phyloP scores from a whole-genome alignment of 768 basidiomycete genomes.

The Auriculariales sp. region DNA sequence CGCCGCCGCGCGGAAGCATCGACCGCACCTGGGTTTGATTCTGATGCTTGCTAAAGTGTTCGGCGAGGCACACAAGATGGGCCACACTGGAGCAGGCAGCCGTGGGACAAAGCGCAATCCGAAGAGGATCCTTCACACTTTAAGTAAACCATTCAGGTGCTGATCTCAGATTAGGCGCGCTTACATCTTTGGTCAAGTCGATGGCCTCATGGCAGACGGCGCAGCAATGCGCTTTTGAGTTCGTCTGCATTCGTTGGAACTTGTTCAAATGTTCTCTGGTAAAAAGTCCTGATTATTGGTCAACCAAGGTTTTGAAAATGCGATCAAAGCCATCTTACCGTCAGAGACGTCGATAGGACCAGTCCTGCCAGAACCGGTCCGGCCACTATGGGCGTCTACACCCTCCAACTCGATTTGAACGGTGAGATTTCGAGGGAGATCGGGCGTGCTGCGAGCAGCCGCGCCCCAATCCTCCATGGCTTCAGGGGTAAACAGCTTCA shows the following conservation, averaged over 20 bases:
- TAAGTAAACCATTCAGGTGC: not conserved
- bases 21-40: slow-evolving; percentile 8
- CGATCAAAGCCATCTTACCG: slow-evolving; percentile 20
- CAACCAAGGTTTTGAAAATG: not conserved
- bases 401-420: slow-evolving; percentile 46
- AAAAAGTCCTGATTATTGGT: not conserved
- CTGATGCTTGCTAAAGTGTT: slow-evolving; percentile 21
- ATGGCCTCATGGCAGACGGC: slow-evolving; percentile 28
- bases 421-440: slow-evolving; percentile 39
- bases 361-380: slow-evolving; percentile 34
- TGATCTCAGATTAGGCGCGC: slow-evolving; percentile 1
- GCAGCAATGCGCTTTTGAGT: slow-evolving; percentile 23
- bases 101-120: slow-evolving; percentile 38
- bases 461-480: slow-evolving; percentile 40
- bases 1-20: slow-evolving; percentile 49
- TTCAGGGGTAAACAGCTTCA: slow-evolving; percentile 58
- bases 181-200: slow-evolving; percentile 25
- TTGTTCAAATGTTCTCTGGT: slow-evolving; percentile 5
- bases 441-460: slow-evolving; percentile 12
- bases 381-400: slow-evolving; percentile 49
- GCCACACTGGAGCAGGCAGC: slow-evolving; percentile 34
- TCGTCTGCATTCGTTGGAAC: slow-evolving; percentile 18
- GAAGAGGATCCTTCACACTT: slow-evolving; percentile 32
- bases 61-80: slow-evolving; percentile 44
- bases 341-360: slow-evolving; percentile 46